A percentile compares a stretch with the other conserved stretches of the same genome.
These are phyloP conservation scores for Rutstroemia sp. DNA, from an alignment of 2,329 filamentous ascomycete species.

Conservation along the genomic window DNA sequence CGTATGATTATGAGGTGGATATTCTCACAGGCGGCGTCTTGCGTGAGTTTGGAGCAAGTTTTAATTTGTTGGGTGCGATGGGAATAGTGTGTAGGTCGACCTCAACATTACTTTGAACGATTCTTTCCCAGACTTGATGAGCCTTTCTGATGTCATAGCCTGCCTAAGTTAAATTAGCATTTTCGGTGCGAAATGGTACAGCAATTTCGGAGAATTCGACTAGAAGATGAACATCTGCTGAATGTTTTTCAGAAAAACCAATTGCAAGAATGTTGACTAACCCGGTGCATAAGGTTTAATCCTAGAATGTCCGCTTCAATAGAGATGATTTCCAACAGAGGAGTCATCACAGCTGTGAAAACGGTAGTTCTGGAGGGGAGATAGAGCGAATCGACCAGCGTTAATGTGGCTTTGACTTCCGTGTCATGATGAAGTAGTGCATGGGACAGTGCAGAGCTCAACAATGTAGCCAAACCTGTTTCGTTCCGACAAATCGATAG, in stretches of 20 bases:
- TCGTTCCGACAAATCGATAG: not conserved
- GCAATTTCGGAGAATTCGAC: not conserved
- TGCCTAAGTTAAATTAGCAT: not conserved
- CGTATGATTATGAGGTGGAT: too few species aligned
- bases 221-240: not conserved
- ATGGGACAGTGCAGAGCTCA: not conserved
- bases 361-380: not conserved
- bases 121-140: not conserved
- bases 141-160: not conserved
- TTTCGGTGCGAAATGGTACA: not conserved
- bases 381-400: not conserved
- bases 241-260: too few species aligned
- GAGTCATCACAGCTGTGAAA: not conserved
- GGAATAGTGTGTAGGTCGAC: not conserved
- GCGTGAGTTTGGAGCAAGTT: not conserved
- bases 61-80: not conserved
- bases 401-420: not conserved
- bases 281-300: too few species aligned
- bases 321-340: too few species aligned
- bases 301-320: too few species aligned
- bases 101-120: not conserved
- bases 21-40: too few species aligned
- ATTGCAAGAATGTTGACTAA: too few species aligned
- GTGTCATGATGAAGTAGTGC: not conserved
- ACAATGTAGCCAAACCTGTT: not conserved